Conservation (phyloP, 2,329 filamentous ascomycete species). For the Penicillium occitanis region DNA sequence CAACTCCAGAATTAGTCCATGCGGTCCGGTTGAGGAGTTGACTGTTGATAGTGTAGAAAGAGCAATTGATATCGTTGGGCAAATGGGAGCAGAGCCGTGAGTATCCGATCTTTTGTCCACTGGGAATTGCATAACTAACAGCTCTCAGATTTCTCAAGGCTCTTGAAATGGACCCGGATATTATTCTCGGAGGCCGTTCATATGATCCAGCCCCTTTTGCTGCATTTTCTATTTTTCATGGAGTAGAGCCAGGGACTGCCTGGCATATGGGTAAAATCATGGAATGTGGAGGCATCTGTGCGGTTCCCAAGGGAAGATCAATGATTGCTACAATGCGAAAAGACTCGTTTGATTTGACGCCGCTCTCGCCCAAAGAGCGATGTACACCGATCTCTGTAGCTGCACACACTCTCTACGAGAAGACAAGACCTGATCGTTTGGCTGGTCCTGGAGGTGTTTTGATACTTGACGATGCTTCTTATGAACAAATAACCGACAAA, state of each 20-base stretch:
- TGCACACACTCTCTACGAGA: conserved; percentile 58
- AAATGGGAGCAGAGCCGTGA: conserved; percentile 50
- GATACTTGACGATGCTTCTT: conserved; percentile 43
- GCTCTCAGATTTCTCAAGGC: conserved; percentile 31
- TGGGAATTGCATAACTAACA: background rate
- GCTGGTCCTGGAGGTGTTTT: conserved; percentile 53
- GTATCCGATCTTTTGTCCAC: background rate
- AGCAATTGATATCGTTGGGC: conserved; percentile 43
- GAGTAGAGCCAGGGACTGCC: conserved; percentile 37
- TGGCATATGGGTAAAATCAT: conserved; percentile 54
- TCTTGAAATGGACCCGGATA: conserved; percentile 42
- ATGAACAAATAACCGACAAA: conserved; percentile 45
- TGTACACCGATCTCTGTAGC: conserved; percentile 54
- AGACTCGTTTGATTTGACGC: conserved; percentile 51
- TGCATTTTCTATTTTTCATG: conserved; percentile 39
- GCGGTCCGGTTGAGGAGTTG: conserved; percentile 44
- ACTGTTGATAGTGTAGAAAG: conserved; percentile 40
- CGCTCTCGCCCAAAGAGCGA: conserved; percentile 38
- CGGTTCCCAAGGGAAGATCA: conserved; percentile 48
- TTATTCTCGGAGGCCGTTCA: conserved; percentile 50
- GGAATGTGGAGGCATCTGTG: conserved; percentile 39
- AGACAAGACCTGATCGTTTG: conserved; percentile 53
- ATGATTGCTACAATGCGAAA: conserved; percentile 47
- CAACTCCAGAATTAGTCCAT: conserved; percentile 40
- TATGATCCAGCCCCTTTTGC: conserved; percentile 47